Conservation (phyloP, 2,329 filamentous ascomycete genomes). For the Paraphoma chrysanthemicola region DNA sequence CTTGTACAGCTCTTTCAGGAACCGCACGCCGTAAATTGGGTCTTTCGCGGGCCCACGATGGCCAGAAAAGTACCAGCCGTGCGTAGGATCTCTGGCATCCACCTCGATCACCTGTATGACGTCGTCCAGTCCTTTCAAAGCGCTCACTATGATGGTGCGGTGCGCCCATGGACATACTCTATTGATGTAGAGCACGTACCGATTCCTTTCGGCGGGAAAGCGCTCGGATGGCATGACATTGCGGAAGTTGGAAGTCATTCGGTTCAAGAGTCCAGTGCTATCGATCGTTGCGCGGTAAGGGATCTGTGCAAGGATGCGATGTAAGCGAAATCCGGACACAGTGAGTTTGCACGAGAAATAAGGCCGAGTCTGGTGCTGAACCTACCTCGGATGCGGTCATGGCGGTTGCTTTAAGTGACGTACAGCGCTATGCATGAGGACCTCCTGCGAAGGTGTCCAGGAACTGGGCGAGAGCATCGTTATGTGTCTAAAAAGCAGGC, state of each 20-base stretch:
- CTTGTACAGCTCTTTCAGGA: conserved; percentile 72
- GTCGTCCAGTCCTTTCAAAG: conserved; percentile 59
- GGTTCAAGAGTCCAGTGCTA: conserved; percentile 59
- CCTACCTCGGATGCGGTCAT: conserved; percentile 15
- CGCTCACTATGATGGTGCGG: conserved; percentile 55
- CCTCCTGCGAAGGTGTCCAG: conserved; percentile 6
- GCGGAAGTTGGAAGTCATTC: conserved; percentile 63
- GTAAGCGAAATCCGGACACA: not conserved
- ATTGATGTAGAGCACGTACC: conserved; percentile 69
- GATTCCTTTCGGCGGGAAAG: conserved; percentile 65
- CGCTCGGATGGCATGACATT: conserved; percentile 61
- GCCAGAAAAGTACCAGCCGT: conserved; percentile 45
- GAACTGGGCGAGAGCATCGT: conserved; percentile 2
- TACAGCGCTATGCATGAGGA: not conserved
- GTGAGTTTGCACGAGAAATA: not conserved
- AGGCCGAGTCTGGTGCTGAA: not conserved
- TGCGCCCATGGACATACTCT: conserved; percentile 70
- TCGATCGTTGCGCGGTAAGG: conserved; percentile 25
- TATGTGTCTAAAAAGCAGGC: conserved; percentile 1
- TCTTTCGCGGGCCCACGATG: conserved; percentile 33
- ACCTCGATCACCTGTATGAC: conserved; percentile 58
- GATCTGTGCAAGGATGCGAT: not conserved
- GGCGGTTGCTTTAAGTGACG: conserved; percentile 3
- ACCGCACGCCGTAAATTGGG: conserved; percentile 40
- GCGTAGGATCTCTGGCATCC: conserved; percentile 37